A percentile compares a stretch with the other conserved stretches of the same genome.
phyloP scores from a whole-genome alignment of 75 land plant genomes.

The Adiantum capillusveneris region DNA sequence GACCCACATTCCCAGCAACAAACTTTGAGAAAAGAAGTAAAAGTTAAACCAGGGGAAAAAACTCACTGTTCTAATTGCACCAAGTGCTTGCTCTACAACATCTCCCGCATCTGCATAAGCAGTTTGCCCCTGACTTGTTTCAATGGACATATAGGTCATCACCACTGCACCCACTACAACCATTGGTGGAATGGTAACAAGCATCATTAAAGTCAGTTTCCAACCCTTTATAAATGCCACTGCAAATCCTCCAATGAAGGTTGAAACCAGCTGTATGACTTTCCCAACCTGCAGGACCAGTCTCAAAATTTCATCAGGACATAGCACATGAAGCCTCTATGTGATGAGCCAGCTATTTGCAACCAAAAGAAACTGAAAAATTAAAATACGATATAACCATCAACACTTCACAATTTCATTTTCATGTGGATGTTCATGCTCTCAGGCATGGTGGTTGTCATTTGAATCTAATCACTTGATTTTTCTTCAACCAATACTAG shows the following conservation, averaged over 20 bases:
- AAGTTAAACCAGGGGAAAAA: too few species aligned
- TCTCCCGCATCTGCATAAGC: constrained; percentile 54
- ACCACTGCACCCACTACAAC: constrained; percentile 37
- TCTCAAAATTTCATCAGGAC: too few species aligned
- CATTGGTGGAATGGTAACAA: constrained; percentile 49
- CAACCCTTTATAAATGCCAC: constrained; percentile 71
- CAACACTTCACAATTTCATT: too few species aligned
- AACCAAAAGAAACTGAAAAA: too few species aligned
- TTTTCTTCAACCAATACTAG: too few species aligned
- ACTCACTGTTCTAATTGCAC: constrained; percentile 68
- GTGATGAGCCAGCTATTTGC: too few species aligned
- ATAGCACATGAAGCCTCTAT: too few species aligned
- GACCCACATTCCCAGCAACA: constrained; percentile 5
- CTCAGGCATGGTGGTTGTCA: too few species aligned
- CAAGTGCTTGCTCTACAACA: constrained; percentile 62
- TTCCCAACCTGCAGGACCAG: constrained; percentile 90
- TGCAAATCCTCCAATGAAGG: constrained; percentile 62
- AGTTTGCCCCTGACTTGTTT: constrained; percentile 34
- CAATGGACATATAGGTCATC: constrained; percentile 29
- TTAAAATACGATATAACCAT: too few species aligned
- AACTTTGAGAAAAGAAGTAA: too few species aligned
- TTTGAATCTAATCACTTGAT: too few species aligned
- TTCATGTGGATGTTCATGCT: too few species aligned
- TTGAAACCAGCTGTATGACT: constrained; percentile 45
- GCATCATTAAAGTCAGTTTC: constrained; percentile 62